Evolutionary conservation across 495 filamentous ascomycete genomes (phyloP), one percentile per base, ranked within the genome.

Genomic region (Penicillium salamii): DNA sequence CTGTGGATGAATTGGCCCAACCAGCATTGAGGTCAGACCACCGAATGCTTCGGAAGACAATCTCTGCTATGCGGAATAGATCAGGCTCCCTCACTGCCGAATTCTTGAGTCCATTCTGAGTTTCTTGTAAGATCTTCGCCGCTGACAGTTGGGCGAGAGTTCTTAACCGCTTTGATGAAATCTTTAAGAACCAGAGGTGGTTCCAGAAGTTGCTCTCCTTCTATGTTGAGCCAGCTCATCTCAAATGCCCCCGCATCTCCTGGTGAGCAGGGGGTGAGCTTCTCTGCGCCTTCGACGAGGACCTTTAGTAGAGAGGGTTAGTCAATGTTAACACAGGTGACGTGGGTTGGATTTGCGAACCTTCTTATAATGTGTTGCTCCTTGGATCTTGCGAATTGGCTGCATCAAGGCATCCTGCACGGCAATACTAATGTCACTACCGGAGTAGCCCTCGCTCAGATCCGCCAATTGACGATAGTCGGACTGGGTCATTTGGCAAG

Each of bases 391-490:
- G 46, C 93, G 78, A 46, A 99, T 89, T 1, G 93, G 95, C 62
- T 97, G 90, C 93, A 99, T 99, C 15, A 97, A 74, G 9, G 93
- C 93, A 71, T 97, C 91, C 65, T 99, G 93, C 19, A 97, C 93
- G 5, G 88, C 91, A 61, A 97, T 97, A 62, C 80, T 86, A 63
- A 99, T 96, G 82, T 99, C 93, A 47, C 86, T 91, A 9, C 93
- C 93, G 0, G 91, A 96, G 62, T 96, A 99, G 7, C 91, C 91
- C 52, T 97, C 93, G 29, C 88, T 87, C 62, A 91, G 71, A 53
- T 88, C 78, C 2, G 84, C 92, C 52, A 97, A 72, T 47, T 80
- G 82, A 53, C 81, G 82, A 61, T 82, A 97, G 67, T 99, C 95
- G 6, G 81, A 78, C 23, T 76, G 72, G 24, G 81, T 85, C 48